Evolutionary conservation across 345 rosid genomes (phyloP).

Genomic region (Bruguiera parviflora): DNA sequence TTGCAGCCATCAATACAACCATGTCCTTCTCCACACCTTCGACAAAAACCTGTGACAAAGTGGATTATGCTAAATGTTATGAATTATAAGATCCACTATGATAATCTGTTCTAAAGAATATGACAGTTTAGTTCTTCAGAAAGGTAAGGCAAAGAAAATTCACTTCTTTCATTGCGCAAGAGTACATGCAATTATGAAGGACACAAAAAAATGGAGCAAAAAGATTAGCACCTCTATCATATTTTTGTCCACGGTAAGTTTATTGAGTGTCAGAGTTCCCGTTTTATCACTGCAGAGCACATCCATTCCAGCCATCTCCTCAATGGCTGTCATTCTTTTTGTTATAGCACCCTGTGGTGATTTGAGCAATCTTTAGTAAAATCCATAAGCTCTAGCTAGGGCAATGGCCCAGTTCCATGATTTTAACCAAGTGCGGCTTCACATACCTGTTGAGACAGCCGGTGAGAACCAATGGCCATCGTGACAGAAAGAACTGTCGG

Average conservation of each 20-base stretch:
- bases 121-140: no score
- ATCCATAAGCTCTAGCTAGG: not conserved
- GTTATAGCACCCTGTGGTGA: slow-evolving; percentile 74
- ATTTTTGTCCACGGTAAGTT: slow-evolving; percentile 76
- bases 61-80: not conserved
- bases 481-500: slow-evolving; percentile 96
- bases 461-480: slow-evolving; percentile 95
- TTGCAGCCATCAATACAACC: slow-evolving; percentile 85
- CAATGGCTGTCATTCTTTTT: slow-evolving; percentile 95
- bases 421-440: not conserved
- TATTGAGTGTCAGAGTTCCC: slow-evolving; percentile 87
- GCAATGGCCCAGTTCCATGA: not conserved
- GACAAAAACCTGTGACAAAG: slow-evolving; percentile 50
- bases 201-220: not conserved
- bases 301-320: slow-evolving; percentile 99
- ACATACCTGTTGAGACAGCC: slow-evolving; percentile 67
- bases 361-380: not conserved
- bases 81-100: not conserved
- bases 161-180: no score
- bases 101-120: no score
- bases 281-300: slow-evolving; percentile 95
- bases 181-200: not conserved
- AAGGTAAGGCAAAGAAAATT: no score
- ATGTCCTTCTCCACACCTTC: slow-evolving; percentile 56
- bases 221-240: slow-evolving; percentile 59